Evolutionary conservation across 2,329 filamentous ascomycete species (phyloP), one percentile per base, ranked within the genome.

Genomic region (Cyclaneusma minus): DNA sequence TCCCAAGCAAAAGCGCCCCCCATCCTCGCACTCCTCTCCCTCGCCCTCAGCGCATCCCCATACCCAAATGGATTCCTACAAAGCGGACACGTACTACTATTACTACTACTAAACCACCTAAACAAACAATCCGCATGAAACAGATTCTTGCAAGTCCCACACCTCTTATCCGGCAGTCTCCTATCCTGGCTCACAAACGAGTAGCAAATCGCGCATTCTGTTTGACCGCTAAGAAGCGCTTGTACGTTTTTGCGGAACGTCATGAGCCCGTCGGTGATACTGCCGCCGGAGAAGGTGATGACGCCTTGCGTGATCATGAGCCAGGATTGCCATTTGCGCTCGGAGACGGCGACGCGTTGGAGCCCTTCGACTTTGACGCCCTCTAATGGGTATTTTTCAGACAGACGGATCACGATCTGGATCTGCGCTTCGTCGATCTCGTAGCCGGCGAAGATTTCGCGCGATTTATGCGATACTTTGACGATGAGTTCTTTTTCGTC

Each of bases 201-300:
- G 57, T 95, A 95, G 59, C 87, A 95, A 47, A 95, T 95, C 7
- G 89, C 83, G 47, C 89, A 98, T 51, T 98, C 89, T 12, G 68
- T 80, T 52, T 95, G 85, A 18, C 85, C 89, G 55, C 92, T 89
- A 37, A 98, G 64, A 4, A 82, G 81, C 2, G 83, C 82, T 9
- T 76, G 68, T 8, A 98, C 76, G 49, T 95, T 95, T 35, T 76
- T 70, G 36, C 80, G 72, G 62, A 92, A 95, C 6, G 82, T 74
- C 8, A 75, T 63, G 16, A 98, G 58, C 2, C 85, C 89, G 40
- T 95, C 87, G 28, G 85, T 78, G 30, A 98, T 69, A 45, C 69
- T 81, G 28, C 84, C 84, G 43, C 89, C 64, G 35, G 82, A 81
- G 45, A 95, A 92, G 21, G 82, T 87, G 41, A 98, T 94, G 22